Evolutionary conservation across 257 asterid species (phyloP).

Genomic region (Solanum medicagineum): DNA sequence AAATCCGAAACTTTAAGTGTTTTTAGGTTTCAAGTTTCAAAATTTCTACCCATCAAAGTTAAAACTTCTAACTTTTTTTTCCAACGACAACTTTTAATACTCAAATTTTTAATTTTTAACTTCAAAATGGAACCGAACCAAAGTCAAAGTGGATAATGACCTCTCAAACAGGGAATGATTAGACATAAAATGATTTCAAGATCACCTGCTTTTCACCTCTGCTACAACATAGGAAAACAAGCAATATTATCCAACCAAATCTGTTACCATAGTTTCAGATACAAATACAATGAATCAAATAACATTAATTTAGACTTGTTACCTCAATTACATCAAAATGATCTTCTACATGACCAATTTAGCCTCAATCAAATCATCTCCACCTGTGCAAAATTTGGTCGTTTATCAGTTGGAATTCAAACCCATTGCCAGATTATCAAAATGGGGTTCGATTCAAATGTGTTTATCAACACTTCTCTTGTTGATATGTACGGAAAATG

Average conservation of each 20-base stretch:
- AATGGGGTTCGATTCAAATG: slow-evolving; percentile 35
- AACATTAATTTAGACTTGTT: background rate
- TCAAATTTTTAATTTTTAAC: background rate
- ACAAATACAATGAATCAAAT: background rate
- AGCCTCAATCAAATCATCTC: slow-evolving; percentile 32
- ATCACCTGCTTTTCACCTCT: background rate
- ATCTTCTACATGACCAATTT: slow-evolving; percentile 13
- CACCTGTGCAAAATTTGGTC: slow-evolving; percentile 22
- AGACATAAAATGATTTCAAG: slow-evolving; percentile 10
- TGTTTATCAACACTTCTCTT: slow-evolving; percentile 36
- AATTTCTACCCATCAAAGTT: too few relatives aligned
- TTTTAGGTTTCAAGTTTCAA: too few relatives aligned
- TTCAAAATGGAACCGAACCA: background rate
- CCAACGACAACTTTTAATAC: too few relatives aligned
- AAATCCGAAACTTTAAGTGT: background rate
- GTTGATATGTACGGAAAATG: slow-evolving; percentile 35
- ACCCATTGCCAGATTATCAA: slow-evolving; percentile 33
- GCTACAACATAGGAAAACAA: background rate
- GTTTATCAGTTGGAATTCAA: slow-evolving; percentile 21
- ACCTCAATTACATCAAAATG: slow-evolving; percentile 12
- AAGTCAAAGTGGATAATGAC: background rate
- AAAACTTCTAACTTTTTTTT: too few relatives aligned
- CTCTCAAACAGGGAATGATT: background rate
- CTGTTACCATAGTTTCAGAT: background rate
- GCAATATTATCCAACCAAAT: background rate